phyloP scores from a whole-genome alignment of 1,139 yeast species.

The Kodamaea suecica region DNA sequence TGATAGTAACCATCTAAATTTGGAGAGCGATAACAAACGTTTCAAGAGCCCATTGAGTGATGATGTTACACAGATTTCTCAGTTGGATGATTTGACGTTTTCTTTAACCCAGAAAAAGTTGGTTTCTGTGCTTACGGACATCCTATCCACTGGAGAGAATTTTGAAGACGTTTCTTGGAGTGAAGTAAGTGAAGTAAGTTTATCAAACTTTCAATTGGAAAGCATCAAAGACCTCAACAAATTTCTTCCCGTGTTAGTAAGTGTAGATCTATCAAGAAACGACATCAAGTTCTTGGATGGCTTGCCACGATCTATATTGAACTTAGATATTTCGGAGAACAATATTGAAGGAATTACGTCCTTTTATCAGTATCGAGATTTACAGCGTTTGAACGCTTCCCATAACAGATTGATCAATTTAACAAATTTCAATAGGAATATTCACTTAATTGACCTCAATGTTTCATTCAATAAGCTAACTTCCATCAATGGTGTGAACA shows the following conservation, averaged over 20 bases:
- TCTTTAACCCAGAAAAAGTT: constrained; percentile 45
- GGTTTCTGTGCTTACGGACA: constrained; percentile 48
- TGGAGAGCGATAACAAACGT: not conserved
- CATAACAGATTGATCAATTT: constrained; percentile 36
- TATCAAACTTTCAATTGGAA: constrained; percentile 31
- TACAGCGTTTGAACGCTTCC: constrained; percentile 44
- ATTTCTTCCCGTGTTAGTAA: constrained; percentile 43
- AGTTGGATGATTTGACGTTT: constrained; percentile 47
- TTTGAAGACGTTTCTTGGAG: constrained; percentile 42
- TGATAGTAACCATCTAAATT: constrained; percentile 4
- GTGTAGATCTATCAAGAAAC: constrained; percentile 42
- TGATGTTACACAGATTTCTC: constrained; percentile 43
- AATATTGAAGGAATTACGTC: constrained; percentile 40
- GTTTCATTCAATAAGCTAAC: constrained; percentile 32
- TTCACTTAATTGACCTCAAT: constrained; percentile 38
- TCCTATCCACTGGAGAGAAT: constrained; percentile 27
- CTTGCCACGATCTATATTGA: constrained; percentile 37
- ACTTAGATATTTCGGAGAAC: constrained; percentile 38
- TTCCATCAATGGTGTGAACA: constrained; percentile 36
- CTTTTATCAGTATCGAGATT: constrained; percentile 36
- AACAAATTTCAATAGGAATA: constrained; percentile 28
- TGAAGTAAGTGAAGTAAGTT: constrained; percentile 32
- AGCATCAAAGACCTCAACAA: constrained; percentile 43
- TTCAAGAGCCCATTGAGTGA: constrained; percentile 20
- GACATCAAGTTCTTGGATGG: constrained; percentile 47